These are phyloP conservation scores for Epithele typhae DNA, from an alignment of 768 basidiomycete species.

Conservation along the genomic window DNA sequence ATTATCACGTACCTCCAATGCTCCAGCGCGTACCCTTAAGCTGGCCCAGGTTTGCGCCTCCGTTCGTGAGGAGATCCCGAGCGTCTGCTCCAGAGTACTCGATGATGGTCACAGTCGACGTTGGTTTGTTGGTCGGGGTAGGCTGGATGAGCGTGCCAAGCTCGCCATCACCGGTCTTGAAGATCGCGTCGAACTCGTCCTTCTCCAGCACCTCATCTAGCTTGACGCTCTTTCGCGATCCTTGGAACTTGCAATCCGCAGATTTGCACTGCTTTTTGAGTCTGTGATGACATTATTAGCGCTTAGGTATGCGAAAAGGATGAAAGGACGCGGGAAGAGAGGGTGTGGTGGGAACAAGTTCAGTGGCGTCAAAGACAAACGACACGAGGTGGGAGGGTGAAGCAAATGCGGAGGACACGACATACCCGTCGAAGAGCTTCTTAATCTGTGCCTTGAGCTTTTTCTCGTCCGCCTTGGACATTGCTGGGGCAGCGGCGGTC, in stretches of 20 bases:
- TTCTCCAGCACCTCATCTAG: conserved; percentile 36
- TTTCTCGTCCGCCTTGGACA: conserved; percentile 33
- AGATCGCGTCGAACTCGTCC: conserved; percentile 32
- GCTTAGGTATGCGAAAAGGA: too few relatives aligned
- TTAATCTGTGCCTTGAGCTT: conserved; percentile 36
- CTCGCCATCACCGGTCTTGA: too few relatives aligned
- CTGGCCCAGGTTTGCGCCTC: too few relatives aligned
- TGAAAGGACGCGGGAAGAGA: too few relatives aligned
- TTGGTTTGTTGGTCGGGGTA: conserved; percentile 37
- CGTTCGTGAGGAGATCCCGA: too few relatives aligned
- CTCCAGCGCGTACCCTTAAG: too few relatives aligned
- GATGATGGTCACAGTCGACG: conserved; percentile 37
- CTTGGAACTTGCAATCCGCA: conserved; percentile 37
- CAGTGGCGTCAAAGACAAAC: too few relatives aligned
- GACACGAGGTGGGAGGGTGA: too few relatives aligned
- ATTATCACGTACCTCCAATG: too few relatives aligned
- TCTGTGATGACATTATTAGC: conserved; percentile 16
- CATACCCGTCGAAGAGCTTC: conserved; percentile 36
- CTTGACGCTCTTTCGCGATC: conserved; percentile 33
- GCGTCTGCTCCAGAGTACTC: conserved; percentile 18
- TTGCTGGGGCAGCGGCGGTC: not conserved
- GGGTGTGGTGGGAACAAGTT: too few relatives aligned
- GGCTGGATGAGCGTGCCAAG: conserved; percentile 36
- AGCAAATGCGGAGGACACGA: not conserved
- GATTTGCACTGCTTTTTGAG: conserved; percentile 40